Evolutionary conservation across 2,329 filamentous ascomycete species (phyloP).

Genomic region (Myriangium duriaei): DNA sequence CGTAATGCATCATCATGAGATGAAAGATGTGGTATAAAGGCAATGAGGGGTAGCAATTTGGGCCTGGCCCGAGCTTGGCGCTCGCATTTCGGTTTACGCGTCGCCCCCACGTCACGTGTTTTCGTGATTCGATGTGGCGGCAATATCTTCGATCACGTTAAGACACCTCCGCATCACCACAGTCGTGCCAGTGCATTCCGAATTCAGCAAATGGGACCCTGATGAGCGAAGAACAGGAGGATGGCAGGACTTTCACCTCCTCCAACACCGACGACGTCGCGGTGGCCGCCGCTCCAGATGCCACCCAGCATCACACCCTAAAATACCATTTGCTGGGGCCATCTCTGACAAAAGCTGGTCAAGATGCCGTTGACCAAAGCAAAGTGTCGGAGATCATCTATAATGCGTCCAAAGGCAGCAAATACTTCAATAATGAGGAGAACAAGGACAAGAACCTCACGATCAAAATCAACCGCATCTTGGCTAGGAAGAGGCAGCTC

Average conservation of each 20-base stretch:
- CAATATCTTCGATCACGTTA: too few relatives aligned
- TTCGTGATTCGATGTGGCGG: too few relatives aligned
- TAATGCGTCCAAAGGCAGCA: slow-evolving; percentile 89
- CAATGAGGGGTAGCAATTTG: too few relatives aligned
- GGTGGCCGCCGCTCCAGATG: slow-evolving; percentile 9
- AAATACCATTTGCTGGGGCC: slow-evolving; percentile 87
- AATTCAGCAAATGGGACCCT: not conserved
- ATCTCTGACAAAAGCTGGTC: slow-evolving; percentile 84
- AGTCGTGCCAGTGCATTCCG: too few relatives aligned
- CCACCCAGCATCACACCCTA: slow-evolving; percentile 48
- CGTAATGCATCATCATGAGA: too few relatives aligned
- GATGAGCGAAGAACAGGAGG: not conserved
- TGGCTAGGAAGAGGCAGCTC: slow-evolving; percentile 61
- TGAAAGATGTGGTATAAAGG: too few relatives aligned
- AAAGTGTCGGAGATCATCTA: slow-evolving; percentile 97
- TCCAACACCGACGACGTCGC: not conserved
- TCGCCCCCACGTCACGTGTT: too few relatives aligned
- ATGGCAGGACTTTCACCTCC: not conserved
- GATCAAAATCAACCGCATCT: slow-evolving; percentile 68
- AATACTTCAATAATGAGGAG: slow-evolving; percentile 90
- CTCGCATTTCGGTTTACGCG: too few relatives aligned
- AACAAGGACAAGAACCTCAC: slow-evolving; percentile 70
- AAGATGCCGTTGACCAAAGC: slow-evolving; percentile 82
- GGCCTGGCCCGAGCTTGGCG: too few relatives aligned
- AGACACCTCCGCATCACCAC: too few relatives aligned